Conservation (phyloP, 2,329 filamentous ascomycete species). For the Bipolaris sorokiniana region DNA sequence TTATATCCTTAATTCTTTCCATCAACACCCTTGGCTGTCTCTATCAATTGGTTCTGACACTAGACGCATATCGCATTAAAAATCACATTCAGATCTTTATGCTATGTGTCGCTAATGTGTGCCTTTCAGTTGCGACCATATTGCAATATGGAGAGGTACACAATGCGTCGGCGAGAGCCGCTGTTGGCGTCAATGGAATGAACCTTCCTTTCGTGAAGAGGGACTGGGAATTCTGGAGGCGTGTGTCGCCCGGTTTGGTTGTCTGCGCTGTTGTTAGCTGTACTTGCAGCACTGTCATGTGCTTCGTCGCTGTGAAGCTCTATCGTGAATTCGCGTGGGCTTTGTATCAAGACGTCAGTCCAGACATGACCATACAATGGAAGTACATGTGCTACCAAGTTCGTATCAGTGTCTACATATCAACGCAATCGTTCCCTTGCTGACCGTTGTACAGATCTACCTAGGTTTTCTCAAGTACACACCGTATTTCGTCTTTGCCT, state of each 20-base stretch:
- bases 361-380: constrained; percentile 13
- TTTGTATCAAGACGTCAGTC: constrained; percentile 27
- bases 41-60: constrained; percentile 28
- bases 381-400: constrained; percentile 27
- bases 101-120: constrained; percentile 27
- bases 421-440: neutral
- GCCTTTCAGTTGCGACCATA: constrained; percentile 22
- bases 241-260: constrained; percentile 10
- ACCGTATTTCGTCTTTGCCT: constrained; percentile 28
- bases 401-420: neutral
- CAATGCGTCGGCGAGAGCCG: neutral
- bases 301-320: constrained; percentile 2
- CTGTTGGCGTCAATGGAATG: neutral
- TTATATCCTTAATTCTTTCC: constrained; percentile 23
- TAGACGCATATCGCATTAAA: constrained; percentile 32
- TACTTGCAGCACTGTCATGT: constrained; percentile 12
- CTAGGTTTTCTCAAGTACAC: constrained; percentile 28
- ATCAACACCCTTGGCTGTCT: constrained; percentile 27
- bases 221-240: constrained; percentile 14
- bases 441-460: constrained; percentile 16
- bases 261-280: constrained; percentile 6
- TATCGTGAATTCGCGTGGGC: constrained; percentile 28
- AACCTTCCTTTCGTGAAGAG: constrained; percentile 23
- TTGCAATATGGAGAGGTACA: constrained; percentile 29
- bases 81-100: constrained; percentile 34